Conservation (phyloP, 2,329 filamentous ascomycete species). For the Setomelanomma holmii region DNA sequence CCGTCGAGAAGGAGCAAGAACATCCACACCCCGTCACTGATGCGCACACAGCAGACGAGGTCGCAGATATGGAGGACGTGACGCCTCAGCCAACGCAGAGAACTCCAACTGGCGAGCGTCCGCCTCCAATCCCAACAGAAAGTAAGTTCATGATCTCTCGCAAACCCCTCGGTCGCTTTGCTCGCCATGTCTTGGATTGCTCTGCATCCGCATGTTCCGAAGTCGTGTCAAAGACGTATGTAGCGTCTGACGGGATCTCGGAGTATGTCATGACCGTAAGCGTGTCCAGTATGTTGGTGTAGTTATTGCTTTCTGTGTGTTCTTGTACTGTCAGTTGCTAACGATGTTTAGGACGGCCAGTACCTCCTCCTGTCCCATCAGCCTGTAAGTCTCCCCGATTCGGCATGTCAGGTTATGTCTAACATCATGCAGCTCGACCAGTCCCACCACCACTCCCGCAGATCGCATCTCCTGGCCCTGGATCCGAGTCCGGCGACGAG, state of each 20-base stretch:
- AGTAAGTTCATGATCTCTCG: constrained; percentile 57
- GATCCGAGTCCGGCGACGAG: constrained; percentile 90
- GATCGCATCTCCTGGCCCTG: constrained; percentile 72
- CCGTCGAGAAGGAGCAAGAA: constrained; percentile 60
- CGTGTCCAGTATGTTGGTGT: constrained; percentile 46
- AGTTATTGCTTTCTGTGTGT: not conserved
- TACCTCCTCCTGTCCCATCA: constrained; percentile 46
- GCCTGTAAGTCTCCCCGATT: constrained; percentile 34
- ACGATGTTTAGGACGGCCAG: constrained; percentile 50
- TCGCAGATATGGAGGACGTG: constrained; percentile 64
- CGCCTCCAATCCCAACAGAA: constrained; percentile 56
- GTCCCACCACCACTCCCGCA: constrained; percentile 62
- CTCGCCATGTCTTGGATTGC: constrained; percentile 27
- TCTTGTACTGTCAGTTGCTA: constrained; percentile 11
- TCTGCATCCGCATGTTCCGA: constrained; percentile 35
- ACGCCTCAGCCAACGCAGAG: constrained; percentile 52
- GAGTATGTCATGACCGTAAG: constrained; percentile 49
- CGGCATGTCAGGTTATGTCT: not conserved
- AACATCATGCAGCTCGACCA: constrained; percentile 64
- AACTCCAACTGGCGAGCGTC: constrained; percentile 47
- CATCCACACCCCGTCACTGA: constrained; percentile 51
- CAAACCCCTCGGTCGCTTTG: constrained; percentile 36
- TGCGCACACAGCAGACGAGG: constrained; percentile 53
- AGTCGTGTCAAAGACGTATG: constrained; percentile 43
- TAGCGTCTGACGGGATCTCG: constrained; percentile 40